These are phyloP conservation scores for Cetradonia linearis DNA, from an alignment of 495 filamentous ascomycete genomes.

Conservation along the genomic window DNA sequence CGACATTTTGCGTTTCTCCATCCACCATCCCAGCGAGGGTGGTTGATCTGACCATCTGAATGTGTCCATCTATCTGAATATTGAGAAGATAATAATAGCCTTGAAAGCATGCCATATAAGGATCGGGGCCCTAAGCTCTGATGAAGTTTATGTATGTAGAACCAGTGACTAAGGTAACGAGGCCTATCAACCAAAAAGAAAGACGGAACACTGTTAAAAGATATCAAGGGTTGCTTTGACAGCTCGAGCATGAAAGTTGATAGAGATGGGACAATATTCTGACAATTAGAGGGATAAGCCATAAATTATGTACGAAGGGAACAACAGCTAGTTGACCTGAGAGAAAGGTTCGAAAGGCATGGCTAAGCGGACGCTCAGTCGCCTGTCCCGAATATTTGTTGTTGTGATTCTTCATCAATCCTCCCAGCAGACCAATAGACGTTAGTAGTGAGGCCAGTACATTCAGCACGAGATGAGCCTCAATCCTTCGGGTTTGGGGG, in stretches of 20 bases:
- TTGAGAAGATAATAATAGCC: constrained; percentile 6
- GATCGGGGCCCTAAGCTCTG: background rate
- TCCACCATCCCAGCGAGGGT: background rate
- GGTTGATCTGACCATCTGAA: background rate
- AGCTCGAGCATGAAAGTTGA: background rate
- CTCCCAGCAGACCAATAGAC: background rate
- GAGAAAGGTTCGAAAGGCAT: background rate
- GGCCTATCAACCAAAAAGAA: background rate
- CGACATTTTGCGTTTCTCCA: background rate
- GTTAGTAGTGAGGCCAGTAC: background rate
- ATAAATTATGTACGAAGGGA: background rate
- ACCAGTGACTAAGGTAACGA: background rate
- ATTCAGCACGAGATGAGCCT: background rate
- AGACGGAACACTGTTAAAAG: background rate
- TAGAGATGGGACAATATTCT: background rate
- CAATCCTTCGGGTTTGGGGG: background rate
- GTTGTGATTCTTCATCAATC: background rate
- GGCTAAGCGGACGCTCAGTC: background rate
- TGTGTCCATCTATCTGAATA: background rate
- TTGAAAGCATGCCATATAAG: background rate
- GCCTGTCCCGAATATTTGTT: background rate
- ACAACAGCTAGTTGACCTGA: background rate
- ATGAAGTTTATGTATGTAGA: background rate
- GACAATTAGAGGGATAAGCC: background rate
- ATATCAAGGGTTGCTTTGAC: background rate